phyloP scores from a whole-genome alignment of 306 rosid genomes.

The Dryas drummondii region DNA sequence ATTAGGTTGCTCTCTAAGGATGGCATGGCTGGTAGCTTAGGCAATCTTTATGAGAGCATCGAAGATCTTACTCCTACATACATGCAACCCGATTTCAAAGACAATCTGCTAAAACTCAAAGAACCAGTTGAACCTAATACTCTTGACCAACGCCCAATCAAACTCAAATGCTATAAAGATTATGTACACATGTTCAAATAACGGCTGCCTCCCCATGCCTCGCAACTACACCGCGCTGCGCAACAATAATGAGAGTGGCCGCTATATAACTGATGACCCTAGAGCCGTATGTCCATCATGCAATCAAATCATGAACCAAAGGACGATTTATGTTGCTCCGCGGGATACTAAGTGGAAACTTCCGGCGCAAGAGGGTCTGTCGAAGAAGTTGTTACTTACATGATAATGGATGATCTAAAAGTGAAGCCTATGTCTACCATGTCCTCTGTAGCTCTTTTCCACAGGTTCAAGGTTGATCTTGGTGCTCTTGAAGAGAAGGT shows the following conservation, averaged over 20 bases:
- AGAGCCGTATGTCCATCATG: not conserved
- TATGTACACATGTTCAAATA: not conserved
- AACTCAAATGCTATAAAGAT: too few relatives aligned
- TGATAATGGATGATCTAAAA: constrained; percentile 31
- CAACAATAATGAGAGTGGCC: too few relatives aligned
- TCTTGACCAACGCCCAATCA: not conserved
- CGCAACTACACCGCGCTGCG: too few relatives aligned
- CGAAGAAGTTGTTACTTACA: constrained; percentile 10
- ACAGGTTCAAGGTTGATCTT: not conserved
- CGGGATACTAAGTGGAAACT: not conserved
- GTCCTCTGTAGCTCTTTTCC: not conserved
- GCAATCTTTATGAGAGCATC: constrained; percentile 40
- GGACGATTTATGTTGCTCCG: not conserved
- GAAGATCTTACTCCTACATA: constrained; percentile 20
- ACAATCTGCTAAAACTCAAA: not conserved
- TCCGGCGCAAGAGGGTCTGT: not conserved
- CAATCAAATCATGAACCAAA: too few relatives aligned
- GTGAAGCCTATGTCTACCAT: constrained; percentile 17
- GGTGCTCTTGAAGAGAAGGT: constrained; percentile 14
- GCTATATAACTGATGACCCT: not conserved
- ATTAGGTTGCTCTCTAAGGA: constrained; percentile 16
- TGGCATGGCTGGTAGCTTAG: constrained; percentile 36
- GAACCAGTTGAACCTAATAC: not conserved
- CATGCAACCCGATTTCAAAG: constrained; percentile 14
- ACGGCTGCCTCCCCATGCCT: too few relatives aligned